Base-by-base conservation (phyloP, 768 basidiomycete species). In the Symmetrospora coprosmae region DNA sequence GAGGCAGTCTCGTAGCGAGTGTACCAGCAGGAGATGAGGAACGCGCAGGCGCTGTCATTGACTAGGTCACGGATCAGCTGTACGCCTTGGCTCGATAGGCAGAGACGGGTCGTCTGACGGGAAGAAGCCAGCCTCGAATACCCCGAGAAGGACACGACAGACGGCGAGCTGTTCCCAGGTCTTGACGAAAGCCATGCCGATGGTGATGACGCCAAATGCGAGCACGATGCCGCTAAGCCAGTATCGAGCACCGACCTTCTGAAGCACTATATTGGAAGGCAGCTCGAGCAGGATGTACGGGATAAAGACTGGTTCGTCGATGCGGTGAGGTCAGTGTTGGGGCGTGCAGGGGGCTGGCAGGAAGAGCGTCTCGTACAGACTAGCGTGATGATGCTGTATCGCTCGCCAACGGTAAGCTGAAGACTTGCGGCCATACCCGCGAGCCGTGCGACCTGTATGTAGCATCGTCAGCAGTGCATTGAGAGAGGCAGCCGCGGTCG, bases 101-200 rank as follows among this genome's bases (percentile, higher is more conserved):
- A n/a, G n/a, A n/a, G n/a, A n/a, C n/a, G n/a, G n/a, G n/a, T n/a
- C n/a, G n/a, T n/a, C n/a, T n/a, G n/a, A n/a, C n/a, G 37, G 53
- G 19, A 50, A 21, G 41, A 34, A 66, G 39, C 63, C 47, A 48
- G 59, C 64, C 40, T 72, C 71, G 21, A 71, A 48, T 4, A 69
- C 13, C 2, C 71, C 71, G 34, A 72, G 66, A 0, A 72, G 60
- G 14, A 64, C 50, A n/a, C 71, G 64, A 41, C 69, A 68, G 45
- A 63, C 68, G 6, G 64, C 53, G 16, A 72, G 61, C n/a, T 67
- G 65, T 23, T 61, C 47, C 71, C 71, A 72, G 25, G 60, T 58
- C 55, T 65, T 70, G 23, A 64, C 45, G 49, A 68, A 71, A 1
- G 53, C 70, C 65, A 69, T 69, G 17, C 56, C 56, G 33, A 59